Evolutionary conservation across 2,329 filamentous ascomycete species (phyloP), one percentile per base, ranked within the genome.

Genomic region (Diaporthe longicolla): DNA sequence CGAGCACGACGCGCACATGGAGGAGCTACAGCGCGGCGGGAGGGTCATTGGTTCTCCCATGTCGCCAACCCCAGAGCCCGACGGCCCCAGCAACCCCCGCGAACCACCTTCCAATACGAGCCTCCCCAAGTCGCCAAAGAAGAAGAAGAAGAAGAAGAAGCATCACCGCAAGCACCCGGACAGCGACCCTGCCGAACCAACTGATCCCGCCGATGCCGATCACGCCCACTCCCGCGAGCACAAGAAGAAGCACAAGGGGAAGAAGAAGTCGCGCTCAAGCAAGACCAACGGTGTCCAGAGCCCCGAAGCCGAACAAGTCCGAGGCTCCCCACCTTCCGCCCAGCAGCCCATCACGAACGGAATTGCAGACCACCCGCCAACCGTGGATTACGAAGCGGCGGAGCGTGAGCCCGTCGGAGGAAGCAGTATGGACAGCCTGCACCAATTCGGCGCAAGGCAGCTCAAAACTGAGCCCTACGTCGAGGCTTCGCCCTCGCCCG

Each of bases 101-200:
- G 37, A 40, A 40, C 37, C 37, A 4, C 35, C 35, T 4, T 37
- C 35, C 35, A 37, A 37, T 37, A 10, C 35, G 8, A 19, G 37
- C 9, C 32, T 45, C 1, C 10, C 24, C 0, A 52, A 68, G n/a
- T 48, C 61, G n/a, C 29, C 21, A 29, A 69, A 61, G 63, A 68
- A 70, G 29, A 68, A 66, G 8, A 73, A 73, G 58, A 73, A 63
- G 65, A 70, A 63, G 32, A 71, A 54, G 13, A 73, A 73, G 58
- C 29, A n/a, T 13, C 63, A 48, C 21, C 73, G 24, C 32, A 68
- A 70, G 26, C 40, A 24, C 1, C 57, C 63, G 54, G 57, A 52
- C 48, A 26, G 10, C n/a, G 68, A 69, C 55, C 26, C 24, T 3
- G 59, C 17, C 9, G 70, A 55, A 10, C 21, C 32, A 15, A 32